Evolutionary conservation across 306 rosid species (phyloP).

Genomic region (Vachellia pachyceras): DNA sequence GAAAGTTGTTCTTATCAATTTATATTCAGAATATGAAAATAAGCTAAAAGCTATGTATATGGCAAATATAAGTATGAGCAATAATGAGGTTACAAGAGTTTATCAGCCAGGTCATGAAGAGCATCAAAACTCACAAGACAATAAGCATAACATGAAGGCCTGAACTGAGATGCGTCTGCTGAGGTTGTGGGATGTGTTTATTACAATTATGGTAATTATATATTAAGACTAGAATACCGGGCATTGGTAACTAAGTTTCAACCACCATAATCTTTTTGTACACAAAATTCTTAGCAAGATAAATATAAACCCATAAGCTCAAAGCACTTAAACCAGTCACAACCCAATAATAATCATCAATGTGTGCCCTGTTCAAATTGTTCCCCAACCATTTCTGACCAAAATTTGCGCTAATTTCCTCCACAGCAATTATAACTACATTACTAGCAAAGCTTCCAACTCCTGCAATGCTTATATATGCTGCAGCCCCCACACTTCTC

Average conservation of each 20-base stretch:
- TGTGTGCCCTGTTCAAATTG: conserved; percentile 4
- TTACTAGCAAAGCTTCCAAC: not conserved
- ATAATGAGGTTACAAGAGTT: not conserved
- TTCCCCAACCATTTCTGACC: conserved; percentile 1
- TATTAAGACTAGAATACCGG: not conserved
- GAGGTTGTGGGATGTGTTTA: not conserved
- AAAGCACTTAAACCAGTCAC: not conserved
- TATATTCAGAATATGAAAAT: not conserved
- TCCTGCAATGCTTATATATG: not conserved
- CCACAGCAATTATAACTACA: not conserved
- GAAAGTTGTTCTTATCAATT: not conserved
- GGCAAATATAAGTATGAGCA: not conserved
- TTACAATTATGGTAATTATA: not conserved
- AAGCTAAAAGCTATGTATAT: not conserved
- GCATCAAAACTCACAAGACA: not conserved
- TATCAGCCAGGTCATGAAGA: not conserved
- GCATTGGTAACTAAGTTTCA: not conserved
- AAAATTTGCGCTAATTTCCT: not conserved
- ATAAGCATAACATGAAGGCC: not conserved
- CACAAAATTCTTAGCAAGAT: conserved; percentile 6
- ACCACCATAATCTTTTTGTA: not conserved
- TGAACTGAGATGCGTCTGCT: not conserved
- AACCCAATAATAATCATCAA: not conserved
- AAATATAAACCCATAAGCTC: not conserved
- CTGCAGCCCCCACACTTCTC: not conserved